Conservation (phyloP, 169 alveolate species). For the Babesia ovata region DNA sequence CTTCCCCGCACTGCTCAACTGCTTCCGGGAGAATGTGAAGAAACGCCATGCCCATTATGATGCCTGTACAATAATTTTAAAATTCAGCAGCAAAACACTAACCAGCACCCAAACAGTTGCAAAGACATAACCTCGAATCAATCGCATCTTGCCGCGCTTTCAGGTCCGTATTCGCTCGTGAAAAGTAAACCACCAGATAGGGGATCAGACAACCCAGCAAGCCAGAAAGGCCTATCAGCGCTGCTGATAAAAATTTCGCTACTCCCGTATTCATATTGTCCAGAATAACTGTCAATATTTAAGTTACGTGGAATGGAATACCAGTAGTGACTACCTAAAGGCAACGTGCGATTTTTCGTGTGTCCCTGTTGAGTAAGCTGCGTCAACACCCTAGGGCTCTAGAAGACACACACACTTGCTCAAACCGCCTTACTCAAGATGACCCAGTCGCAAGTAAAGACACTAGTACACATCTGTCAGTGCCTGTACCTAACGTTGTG, state of each 20-base stretch:
- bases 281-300: background rate
- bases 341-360: background rate
- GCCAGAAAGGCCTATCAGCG: constrained; percentile 49
- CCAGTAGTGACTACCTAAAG: background rate
- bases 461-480: too few species aligned
- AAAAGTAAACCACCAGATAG: constrained; percentile 15
- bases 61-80: constrained; percentile 17
- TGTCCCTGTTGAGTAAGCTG: background rate
- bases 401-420: background rate
- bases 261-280: constrained; percentile 11
- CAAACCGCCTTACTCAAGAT: background rate
- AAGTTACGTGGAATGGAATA: background rate
- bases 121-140: constrained; percentile 53
- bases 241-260: constrained; percentile 36
- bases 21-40: constrained; percentile 68
- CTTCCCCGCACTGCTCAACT: constrained; percentile 24
- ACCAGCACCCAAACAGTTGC: constrained; percentile 71
- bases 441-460: too few species aligned
- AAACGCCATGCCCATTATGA: constrained; percentile 62
- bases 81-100: background rate
- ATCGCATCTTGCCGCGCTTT: constrained; percentile 14
- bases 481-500: background rate
- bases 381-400: background rate
- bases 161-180: background rate
- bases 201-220: constrained; percentile 56